These are phyloP conservation scores for Colletotrichum ledebouriae DNA, from an alignment of 2,329 filamentous ascomycete genomes.

Conservation along the genomic window DNA sequence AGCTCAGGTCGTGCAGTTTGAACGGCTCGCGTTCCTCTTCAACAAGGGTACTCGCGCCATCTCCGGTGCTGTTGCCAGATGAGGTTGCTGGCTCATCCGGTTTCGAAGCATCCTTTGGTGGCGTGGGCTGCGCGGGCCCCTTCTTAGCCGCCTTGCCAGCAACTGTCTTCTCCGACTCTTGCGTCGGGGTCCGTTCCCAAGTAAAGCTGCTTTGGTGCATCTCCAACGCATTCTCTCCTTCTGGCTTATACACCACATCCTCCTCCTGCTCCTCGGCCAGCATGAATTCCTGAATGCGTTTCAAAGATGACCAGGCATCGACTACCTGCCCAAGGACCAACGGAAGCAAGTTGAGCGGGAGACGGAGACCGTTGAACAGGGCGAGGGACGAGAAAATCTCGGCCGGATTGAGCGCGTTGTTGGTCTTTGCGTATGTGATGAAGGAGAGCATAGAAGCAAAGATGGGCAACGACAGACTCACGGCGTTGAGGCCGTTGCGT, in stretches of 20 bases:
- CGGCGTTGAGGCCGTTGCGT: conserved; percentile 85
- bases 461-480: conserved; percentile 88
- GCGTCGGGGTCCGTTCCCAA: conserved; percentile 80
- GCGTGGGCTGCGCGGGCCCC: conserved; percentile 32
- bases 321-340: conserved; percentile 90
- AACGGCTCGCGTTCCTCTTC: conserved; percentile 78
- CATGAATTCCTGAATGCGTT: conserved; percentile 89
- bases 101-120: conserved; percentile 51
- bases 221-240: conserved; percentile 78
- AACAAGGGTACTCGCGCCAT: conserved; percentile 67
- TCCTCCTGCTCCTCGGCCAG: conserved; percentile 87
- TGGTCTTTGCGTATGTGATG: conserved; percentile 80
- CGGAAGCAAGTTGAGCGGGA: conserved; percentile 91
- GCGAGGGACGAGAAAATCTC: conserved; percentile 93
- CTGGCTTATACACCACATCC: conserved; percentile 68
- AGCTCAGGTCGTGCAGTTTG: conserved; percentile 76
- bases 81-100: conserved; percentile 51
- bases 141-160: conserved; percentile 64
- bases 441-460: conserved; percentile 97
- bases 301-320: conserved; percentile 87
- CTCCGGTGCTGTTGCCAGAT: conserved; percentile 60
- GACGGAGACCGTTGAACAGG: conserved; percentile 89
- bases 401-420: conserved; percentile 79
- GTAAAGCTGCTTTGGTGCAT: conserved; percentile 83
- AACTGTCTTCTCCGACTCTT: conserved; percentile 60